Conservation (phyloP, 768 basidiomycete species). For the Boletellus ananas region DNA sequence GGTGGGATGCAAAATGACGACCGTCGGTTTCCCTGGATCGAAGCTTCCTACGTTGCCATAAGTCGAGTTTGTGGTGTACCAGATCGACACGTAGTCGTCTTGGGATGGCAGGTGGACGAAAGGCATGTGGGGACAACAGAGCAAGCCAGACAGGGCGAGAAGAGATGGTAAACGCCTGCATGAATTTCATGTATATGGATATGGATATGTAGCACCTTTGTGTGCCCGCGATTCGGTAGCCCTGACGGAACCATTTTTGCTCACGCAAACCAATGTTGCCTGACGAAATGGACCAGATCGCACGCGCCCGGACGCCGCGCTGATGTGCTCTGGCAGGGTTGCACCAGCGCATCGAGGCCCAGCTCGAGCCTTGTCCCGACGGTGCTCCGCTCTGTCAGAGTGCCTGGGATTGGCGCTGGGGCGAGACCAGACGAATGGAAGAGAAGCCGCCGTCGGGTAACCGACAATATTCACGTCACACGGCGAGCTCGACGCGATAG, state of each 20-base stretch:
- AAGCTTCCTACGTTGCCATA: constrained; percentile 62
- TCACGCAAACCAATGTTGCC: constrained; percentile 21
- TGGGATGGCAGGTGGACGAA: constrained; percentile 59
- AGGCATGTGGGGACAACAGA: constrained; percentile 50
- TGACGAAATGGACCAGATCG: constrained; percentile 16
- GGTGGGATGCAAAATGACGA: constrained; percentile 64
- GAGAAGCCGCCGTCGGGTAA: constrained; percentile 19
- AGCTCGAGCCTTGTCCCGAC: too few species aligned
- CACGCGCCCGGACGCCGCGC: neutral
- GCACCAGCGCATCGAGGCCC: too few species aligned
- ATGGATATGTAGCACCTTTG: neutral
- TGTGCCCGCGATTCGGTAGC: constrained; percentile 7
- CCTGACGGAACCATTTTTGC: constrained; percentile 20
- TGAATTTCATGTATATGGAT: constrained; percentile 17
- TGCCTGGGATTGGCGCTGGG: constrained; percentile 8
- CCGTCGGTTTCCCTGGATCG: constrained; percentile 59
- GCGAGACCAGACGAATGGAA: constrained; percentile 11
- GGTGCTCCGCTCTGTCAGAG: too few species aligned
- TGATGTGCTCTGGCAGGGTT: neutral
- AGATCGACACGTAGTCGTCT: constrained; percentile 68
- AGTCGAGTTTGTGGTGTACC: constrained; percentile 64
- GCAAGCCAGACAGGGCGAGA: constrained; percentile 1
- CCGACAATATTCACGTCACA: constrained; percentile 9
- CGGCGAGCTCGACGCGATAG: constrained; percentile 6
- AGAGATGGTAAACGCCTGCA: constrained; percentile 5